Evolutionary conservation across 2,329 filamentous ascomycete species (phyloP), one percentile per base, ranked within the genome.

Genomic region (Alternaria sp.): DNA sequence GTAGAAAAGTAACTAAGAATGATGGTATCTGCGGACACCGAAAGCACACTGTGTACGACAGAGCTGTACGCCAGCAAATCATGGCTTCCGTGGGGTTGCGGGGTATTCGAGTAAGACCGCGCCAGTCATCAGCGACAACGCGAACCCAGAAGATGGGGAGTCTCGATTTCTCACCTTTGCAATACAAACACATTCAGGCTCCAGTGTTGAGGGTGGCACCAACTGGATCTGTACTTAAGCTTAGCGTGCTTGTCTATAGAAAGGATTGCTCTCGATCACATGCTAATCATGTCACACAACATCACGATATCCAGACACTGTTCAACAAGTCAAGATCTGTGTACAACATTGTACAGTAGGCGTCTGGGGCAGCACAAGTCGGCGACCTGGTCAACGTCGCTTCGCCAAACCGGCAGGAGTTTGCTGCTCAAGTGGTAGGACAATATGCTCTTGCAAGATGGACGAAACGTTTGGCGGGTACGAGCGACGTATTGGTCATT

Each of bases 241-340:
- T 25, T 32, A 45, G 15, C 23, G 46, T n/a, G 17, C 51, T 44
- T 6, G 28, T 13, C 52, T 12, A 21, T 23, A 47, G 8, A 9
- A 26, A 54, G 43, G 45, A 40, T 40, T 26, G n/a, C 46, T 25
- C 21, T 10, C 11, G n/a, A 47, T 28, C 30, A 59, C 30, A 62
- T 51, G 52, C 56, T 26, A 45, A 23, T 21, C 26, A 40, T 12
- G 36, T 44, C 13, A 61, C 36, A 63, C 57, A 54, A 25, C 55
- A 58, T 26, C 45, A 49, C 45, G 46, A 54, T 19, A 28, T 57
- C 58, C 56, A 55, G 55, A 62, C 47, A 46, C 45, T 28, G 36
- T 45, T 57, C 32, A 32, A 21, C 36, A 51, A 62, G 57, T 66
- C 66, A 68, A 66, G 61, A 64, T 66, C 58, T 64, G 15, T 59